phyloP scores from a whole-genome alignment of 169 alveolate genomes.

The Sarcocystis neurona region DNA sequence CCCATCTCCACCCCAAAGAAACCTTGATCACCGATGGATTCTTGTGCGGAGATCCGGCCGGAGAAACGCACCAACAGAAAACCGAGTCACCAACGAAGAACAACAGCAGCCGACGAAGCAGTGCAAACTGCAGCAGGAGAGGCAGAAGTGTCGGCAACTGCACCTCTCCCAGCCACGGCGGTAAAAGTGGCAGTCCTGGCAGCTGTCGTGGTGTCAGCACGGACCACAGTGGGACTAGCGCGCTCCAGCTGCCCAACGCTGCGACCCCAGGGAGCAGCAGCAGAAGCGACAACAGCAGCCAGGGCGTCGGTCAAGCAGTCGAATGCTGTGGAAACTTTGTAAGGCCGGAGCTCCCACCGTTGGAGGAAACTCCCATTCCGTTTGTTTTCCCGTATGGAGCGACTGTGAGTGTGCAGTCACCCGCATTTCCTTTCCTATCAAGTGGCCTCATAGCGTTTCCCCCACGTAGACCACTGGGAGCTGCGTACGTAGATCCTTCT shows the following conservation, averaged over 20 bases:
- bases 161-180: background rate
- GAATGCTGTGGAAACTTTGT: too few species aligned
- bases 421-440: constrained; percentile 17
- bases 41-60: background rate
- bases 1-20: constrained; percentile 7
- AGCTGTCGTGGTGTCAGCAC: too few species aligned
- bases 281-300: too few species aligned
- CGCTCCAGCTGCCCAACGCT: too few species aligned
- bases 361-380: background rate
- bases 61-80: background rate
- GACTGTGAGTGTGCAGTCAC: constrained; percentile 2
- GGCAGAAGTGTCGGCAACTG: background rate
- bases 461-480: constrained; percentile 13
- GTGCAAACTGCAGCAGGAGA: background rate
- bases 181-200: background rate
- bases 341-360: background rate
- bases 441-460: constrained; percentile 22
- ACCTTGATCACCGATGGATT: background rate
- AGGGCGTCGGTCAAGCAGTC: too few species aligned
- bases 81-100: background rate
- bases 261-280: too few species aligned
- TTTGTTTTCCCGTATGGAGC: constrained; percentile 25
- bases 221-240: too few species aligned
- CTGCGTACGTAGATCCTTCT: constrained; percentile 15
- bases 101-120: background rate